Conservation (phyloP, 2,329 filamentous ascomycete genomes). For the Trichoderma breve region DNA sequence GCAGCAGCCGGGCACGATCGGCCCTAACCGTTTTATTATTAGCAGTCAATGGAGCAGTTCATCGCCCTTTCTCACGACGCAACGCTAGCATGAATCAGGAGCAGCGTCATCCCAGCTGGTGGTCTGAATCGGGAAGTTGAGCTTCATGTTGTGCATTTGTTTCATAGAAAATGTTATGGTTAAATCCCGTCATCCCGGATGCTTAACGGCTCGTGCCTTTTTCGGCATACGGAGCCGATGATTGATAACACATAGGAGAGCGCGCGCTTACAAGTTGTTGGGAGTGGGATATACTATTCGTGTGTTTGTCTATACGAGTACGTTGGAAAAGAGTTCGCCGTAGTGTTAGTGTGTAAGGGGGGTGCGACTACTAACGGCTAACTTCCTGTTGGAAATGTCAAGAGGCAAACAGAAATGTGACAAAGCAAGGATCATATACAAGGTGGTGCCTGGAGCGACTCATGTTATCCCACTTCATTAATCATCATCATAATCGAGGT, state of each 20-base stretch:
- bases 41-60: not conserved
- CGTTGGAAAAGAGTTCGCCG: not conserved
- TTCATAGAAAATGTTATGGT: not conserved
- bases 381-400: not conserved
- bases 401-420: not conserved
- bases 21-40: not conserved
- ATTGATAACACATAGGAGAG: not conserved
- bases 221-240: not conserved
- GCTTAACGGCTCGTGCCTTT: not conserved
- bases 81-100: not conserved
- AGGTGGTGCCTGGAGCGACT: not conserved
- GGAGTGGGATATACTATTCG: not conserved
- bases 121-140: slow-evolving; percentile 4
- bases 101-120: not conserved
- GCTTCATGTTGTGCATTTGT: not conserved
- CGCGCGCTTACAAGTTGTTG: not conserved
- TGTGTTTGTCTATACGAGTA: not conserved
- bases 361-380: not conserved
- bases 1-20: not conserved
- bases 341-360: not conserved
- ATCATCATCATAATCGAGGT: not conserved
- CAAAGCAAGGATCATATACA: not conserved
- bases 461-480: not conserved
- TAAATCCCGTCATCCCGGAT: not conserved
- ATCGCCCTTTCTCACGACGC: not conserved